Base-by-base conservation (phyloP, 805 yeast genomes). In the Candida silvicultrix region DNA sequence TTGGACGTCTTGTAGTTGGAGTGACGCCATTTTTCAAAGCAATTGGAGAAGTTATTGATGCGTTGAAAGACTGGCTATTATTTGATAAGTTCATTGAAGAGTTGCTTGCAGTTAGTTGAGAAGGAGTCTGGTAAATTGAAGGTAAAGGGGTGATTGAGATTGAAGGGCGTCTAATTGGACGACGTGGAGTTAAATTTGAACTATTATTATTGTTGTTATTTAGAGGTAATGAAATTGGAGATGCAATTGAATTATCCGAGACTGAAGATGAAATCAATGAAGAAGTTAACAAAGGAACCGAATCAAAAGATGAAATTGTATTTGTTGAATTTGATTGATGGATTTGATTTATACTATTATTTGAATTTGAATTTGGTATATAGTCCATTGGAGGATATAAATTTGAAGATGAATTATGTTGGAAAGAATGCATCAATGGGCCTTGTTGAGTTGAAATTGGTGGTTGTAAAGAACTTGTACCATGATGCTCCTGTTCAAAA, bases 151-250 rank as follows among this genome's bases (percentile, higher is more conserved):
- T 72, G 16, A 62, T 54, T 46, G 47, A 31, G 3, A 55, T 45
- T 3, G 55, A 48, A 22, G 50, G 48, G 42, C 59, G 49, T 32
- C 55, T 40, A 38, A 38, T 61, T 55, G 45, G 50, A 46, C 49
- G 70, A 58, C 37, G 66, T 55, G 40, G 70, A 51, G 47, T 71
- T 62, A 38, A 65, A 52, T 50, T 70, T 59, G 57, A 66, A 62
- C 41, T 63, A 2, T 75, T n/a, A n/a, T n/a, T n/a, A n/a, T n/a
- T n/a, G n/a, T n/a, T n/a, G n/a, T n/a, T n/a, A n/a, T n/a, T n/a
- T n/a, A n/a, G 74, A 8, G 57, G 50, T 34, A 50, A 52, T 2
- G 63, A 50, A 12, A 49, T 39, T 34, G 54, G 58, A 4, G 59
- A 55, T 2, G 49, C 46, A 32, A 54, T 49, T 5, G 64, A 59